Conservation (phyloP, 2,329 filamentous ascomycete species). For the Fusarium hainanense region DNA sequence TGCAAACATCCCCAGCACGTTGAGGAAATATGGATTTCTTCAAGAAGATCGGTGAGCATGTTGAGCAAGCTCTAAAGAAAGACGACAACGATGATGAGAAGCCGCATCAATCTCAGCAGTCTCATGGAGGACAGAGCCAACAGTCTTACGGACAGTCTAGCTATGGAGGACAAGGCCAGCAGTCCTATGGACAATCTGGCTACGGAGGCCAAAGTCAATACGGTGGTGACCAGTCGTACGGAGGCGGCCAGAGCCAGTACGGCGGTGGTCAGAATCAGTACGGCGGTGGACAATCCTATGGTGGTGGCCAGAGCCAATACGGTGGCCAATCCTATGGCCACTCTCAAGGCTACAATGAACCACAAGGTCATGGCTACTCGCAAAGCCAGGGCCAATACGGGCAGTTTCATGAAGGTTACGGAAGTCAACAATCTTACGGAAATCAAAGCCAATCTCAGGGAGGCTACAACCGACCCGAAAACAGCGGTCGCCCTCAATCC, state of each 20-base stretch:
- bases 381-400: constrained; percentile 20
- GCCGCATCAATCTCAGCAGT: constrained; percentile 57
- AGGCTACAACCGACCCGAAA: background rate
- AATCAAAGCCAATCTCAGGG: background rate
- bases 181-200: background rate
- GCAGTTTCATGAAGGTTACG: constrained; percentile 14
- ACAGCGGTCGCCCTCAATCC: constrained; percentile 1
- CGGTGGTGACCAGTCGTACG: background rate
- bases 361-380: constrained; percentile 48
- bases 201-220: background rate
- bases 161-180: background rate
- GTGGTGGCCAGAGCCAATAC: constrained; percentile 5
- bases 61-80: constrained; percentile 46
- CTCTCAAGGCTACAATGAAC: constrained; percentile 46
- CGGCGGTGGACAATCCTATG: background rate
- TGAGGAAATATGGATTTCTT: constrained; percentile 51
- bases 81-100: constrained; percentile 53
- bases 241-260: background rate
- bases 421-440: background rate
- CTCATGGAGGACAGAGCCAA: constrained; percentile 5
- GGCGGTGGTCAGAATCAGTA: background rate
- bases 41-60: constrained; percentile 45
- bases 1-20: background rate
- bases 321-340: constrained; percentile 8
- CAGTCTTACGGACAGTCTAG: background rate